phyloP scores from a whole-genome alignment of 83 land plant genomes.

The Diphasiastrum complanatum region DNA sequence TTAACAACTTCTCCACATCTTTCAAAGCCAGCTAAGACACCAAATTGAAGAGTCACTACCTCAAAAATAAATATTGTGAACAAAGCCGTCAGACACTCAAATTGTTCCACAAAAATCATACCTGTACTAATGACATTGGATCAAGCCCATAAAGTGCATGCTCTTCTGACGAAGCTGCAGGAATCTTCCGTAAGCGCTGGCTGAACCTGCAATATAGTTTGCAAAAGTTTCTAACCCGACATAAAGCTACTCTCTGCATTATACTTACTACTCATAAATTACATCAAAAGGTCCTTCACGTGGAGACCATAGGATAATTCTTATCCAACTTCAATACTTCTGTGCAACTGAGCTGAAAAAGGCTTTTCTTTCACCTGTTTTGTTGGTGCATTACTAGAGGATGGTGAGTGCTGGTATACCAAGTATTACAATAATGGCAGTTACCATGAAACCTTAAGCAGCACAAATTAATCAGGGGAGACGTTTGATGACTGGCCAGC shows the following conservation, averaged over 20 bases:
- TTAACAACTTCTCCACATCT: constrained; percentile 79
- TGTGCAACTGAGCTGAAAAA: background rate
- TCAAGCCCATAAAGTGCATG: constrained; percentile 73
- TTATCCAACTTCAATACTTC: background rate
- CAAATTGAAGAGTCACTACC: background rate
- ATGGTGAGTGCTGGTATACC: too few species aligned
- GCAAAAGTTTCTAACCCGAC: background rate
- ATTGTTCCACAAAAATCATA: constrained; percentile 22
- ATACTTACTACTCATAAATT: background rate
- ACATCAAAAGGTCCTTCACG: background rate
- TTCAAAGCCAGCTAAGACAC: constrained; percentile 68
- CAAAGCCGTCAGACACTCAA: background rate
- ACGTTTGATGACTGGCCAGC: too few species aligned
- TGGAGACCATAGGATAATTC: background rate
- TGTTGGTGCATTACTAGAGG: too few species aligned
- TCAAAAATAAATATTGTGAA: background rate
- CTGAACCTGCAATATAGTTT: constrained; percentile 49
- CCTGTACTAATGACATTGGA: constrained; percentile 79
- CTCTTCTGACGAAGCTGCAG: constrained; percentile 68
- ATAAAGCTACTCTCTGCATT: background rate
- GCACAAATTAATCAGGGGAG: too few species aligned
- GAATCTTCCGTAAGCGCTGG: constrained; percentile 47
- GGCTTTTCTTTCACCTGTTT: too few species aligned
- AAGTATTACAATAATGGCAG: too few species aligned
- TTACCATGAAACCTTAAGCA: too few species aligned